Percentiles rank a stretch among this genome's conserved stretches.
Evolutionary conservation across 805 yeast species (phyloP).

Genomic region (Ogataea ganodermae): DNA sequence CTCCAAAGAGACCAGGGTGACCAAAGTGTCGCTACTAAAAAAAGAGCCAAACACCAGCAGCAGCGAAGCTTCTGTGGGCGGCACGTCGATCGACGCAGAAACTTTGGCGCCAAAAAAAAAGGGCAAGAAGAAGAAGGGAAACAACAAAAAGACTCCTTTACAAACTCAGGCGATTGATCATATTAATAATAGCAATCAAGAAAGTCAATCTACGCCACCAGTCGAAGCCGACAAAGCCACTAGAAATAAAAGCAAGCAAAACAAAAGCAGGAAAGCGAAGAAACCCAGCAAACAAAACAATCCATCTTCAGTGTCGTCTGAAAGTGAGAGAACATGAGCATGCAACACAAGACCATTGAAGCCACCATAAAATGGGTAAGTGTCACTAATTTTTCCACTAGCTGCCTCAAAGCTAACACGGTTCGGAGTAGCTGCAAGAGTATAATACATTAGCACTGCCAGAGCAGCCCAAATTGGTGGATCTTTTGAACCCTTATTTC

Average conservation of each 20-base stretch:
- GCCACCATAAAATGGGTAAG: constrained; percentile 29
- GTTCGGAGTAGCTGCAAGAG: constrained; percentile 20
- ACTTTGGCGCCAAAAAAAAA: constrained; percentile 1
- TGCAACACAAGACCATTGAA: constrained; percentile 19
- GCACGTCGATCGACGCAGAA: constrained; percentile 8
- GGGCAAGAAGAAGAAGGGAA: neutral
- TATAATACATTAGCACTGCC: constrained; percentile 21
- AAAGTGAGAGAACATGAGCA: constrained; percentile 4
- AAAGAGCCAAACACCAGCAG: neutral
- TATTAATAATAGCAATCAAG: neutral
- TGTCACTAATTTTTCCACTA: neutral
- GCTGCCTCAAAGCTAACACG: too few species aligned
- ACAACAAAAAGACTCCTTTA: constrained; percentile 2
- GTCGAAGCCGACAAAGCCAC: neutral
- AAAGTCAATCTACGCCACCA: neutral
- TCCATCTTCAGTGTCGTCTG: neutral
- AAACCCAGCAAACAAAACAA: neutral
- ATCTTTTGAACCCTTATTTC: constrained; percentile 20
- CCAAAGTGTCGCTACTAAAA: neutral
- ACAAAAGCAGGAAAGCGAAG: neutral
- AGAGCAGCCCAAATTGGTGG: constrained; percentile 10
- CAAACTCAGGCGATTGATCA: neutral
- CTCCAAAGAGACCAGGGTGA: too few species aligned
- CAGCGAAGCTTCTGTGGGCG: neutral
- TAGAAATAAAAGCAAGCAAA: neutral